A percentile compares a stretch with the other conserved stretches of the same genome.
Evolutionary conservation across 176 grass and related monocot species (phyloP).

Genomic region (Tuctoria greenei): DNA sequence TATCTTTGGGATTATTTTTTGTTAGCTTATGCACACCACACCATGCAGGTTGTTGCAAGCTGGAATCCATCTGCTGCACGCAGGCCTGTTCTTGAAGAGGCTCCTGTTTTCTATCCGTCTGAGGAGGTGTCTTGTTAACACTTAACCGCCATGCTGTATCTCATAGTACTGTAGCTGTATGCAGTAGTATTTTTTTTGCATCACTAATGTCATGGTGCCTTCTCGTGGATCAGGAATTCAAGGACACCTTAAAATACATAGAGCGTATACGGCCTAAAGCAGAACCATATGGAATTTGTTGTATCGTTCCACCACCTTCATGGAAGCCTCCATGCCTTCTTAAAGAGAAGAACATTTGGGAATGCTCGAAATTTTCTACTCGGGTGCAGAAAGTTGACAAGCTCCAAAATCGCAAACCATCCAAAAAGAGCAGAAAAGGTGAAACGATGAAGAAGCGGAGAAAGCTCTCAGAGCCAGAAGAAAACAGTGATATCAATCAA

Average conservation of each 20-base stretch:
- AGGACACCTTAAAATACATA: constrained; percentile 90
- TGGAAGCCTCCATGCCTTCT: constrained; percentile 90
- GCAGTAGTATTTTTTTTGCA: background rate
- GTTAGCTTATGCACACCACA: constrained; percentile 21
- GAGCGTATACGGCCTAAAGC: constrained; percentile 62
- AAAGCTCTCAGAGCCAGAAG: constrained; percentile 55
- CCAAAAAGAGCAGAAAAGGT: constrained; percentile 56
- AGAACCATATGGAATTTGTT: constrained; percentile 86
- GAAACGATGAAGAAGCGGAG: constrained; percentile 67
- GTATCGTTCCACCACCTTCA: constrained; percentile 87
- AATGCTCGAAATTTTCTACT: constrained; percentile 74
- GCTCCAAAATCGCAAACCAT: constrained; percentile 82
- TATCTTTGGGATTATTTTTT: background rate
- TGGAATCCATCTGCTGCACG: constrained; percentile 71
- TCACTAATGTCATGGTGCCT: constrained; percentile 25
- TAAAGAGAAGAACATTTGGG: constrained; percentile 69
- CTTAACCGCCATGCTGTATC: background rate
- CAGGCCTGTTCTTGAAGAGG: constrained; percentile 72
- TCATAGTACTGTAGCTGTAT: constrained; percentile 1
- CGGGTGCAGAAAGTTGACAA: constrained; percentile 81
- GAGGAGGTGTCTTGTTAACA: constrained; percentile 72
- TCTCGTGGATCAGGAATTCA: constrained; percentile 61
- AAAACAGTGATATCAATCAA: constrained; percentile 30
- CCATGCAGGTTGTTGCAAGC: constrained; percentile 70
- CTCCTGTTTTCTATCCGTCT: constrained; percentile 83